phyloP scores from a whole-genome alignment of 495 filamentous ascomycete genomes.

The Penicillium turbatum region DNA sequence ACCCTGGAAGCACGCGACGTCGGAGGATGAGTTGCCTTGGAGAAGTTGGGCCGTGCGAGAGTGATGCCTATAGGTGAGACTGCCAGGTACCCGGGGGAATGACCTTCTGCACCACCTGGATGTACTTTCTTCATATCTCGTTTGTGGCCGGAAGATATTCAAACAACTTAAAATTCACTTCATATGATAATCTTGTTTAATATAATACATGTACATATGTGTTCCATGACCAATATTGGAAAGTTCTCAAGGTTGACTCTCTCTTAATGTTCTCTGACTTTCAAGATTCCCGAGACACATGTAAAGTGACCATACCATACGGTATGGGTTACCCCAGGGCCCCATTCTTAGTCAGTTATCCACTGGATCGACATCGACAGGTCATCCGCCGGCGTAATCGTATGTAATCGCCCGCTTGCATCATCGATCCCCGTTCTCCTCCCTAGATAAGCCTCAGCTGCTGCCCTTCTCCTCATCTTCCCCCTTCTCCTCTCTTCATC shows the following conservation, averaged over 20 bases:
- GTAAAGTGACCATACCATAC: background rate
- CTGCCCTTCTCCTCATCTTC: conserved; percentile 43
- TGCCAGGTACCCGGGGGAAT: conserved; percentile 27
- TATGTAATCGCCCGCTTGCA: conserved; percentile 40
- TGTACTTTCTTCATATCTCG: background rate
- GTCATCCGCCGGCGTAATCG: conserved; percentile 24
- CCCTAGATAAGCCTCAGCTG: conserved; percentile 33
- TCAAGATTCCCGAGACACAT: background rate
- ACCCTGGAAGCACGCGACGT: conserved; percentile 30
- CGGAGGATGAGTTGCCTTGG: conserved; percentile 25
- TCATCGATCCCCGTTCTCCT: conserved; percentile 37
- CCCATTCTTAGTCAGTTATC: conserved; percentile 1
- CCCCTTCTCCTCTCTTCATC: conserved; percentile 19
- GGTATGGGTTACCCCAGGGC: background rate
- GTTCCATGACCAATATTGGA: no score
- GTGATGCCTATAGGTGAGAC: conserved; percentile 1
- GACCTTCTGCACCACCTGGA: background rate
- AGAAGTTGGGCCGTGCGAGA: conserved; percentile 14
- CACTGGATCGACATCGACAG: conserved; percentile 31
- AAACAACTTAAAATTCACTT: background rate
- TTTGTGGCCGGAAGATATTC: background rate
- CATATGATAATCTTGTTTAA: background rate
- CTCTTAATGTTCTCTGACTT: background rate
- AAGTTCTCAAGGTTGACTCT: no score
- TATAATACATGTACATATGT: background rate